Base-by-base conservation (phyloP, 371 early-diverging fungal species). In the Mucor piriformis region DNA sequence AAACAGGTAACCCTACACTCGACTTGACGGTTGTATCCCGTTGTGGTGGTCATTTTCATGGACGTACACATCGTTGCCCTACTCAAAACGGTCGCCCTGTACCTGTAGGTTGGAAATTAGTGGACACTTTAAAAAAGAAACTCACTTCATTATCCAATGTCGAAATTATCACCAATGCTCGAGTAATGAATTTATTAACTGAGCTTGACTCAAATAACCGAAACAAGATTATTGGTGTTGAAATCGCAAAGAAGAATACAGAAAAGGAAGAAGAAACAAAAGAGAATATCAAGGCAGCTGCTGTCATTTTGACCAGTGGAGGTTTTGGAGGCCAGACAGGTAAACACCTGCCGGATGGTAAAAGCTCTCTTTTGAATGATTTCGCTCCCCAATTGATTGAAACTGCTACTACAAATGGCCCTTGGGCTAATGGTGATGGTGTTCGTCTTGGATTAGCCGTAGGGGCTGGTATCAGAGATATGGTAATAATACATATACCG, bases 371-470 rank as follows among this genome's bases (percentile, higher is more conserved):
- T 0, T 53, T 85, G 46, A 64, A 68, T 23, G 62, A 77, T 50
- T 83, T 79, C 61, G 88, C 88, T 13, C 90, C 93, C 15, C 80
- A 87, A 33, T 62, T 88, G 18, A 68, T 72, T 25, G 69, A 84
- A 48, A 72, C 88, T 15, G 90, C 94, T 5, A 87, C 94, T 11
- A 93, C 93, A 18, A 93, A 93, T 69, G 94, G 93, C 20, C 83
- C 88, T 48, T 90, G 88, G 85, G 89, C 92, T 27, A 86, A 85
- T 38, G 94, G 94, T 54, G 92, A 92, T 63, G 94, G 92, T 55
- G 79, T 93, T 44, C 83, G 83, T 49, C 78, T 93, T 59, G 85
- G 84, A 3, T 43, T 74, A 13, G 76, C 73, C 1, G 64, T 81
- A 33, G 91, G 91, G 8, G 91, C 87, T 27, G 82, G 74, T 55